A percentile compares a stretch with the other conserved stretches of the same genome.
These are phyloP conservation scores for Tremellales sp. DNA, from an alignment of 1,284 basidiomycete genomes.

Conservation along the genomic window DNA sequence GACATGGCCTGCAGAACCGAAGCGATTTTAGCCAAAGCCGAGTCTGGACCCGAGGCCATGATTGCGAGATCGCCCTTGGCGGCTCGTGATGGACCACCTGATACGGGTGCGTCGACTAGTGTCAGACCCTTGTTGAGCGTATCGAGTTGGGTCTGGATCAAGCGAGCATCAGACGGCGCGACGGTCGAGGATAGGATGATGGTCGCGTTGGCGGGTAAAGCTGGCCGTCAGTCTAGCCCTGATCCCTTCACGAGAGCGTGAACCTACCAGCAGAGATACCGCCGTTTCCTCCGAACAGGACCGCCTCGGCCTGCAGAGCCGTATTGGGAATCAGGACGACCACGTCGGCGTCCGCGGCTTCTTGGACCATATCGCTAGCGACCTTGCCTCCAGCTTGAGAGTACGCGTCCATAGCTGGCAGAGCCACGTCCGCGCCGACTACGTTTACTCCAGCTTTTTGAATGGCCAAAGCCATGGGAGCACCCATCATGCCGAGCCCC, in stretches of 20 bases:
- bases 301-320: slow-evolving; percentile 20
- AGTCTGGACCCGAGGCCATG: slow-evolving; percentile 33
- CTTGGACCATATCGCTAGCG: slow-evolving; percentile 8
- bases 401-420: slow-evolving; percentile 10
- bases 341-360: slow-evolving; percentile 15
- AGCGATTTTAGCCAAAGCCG: slow-evolving; percentile 18
- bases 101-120: slow-evolving; percentile 43
- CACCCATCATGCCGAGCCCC: slow-evolving; percentile 32
- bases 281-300: slow-evolving; percentile 21
- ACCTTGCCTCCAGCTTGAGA: slow-evolving; percentile 19
- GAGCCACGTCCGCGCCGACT: slow-evolving; percentile 14
- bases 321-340: slow-evolving; percentile 25
- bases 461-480: slow-evolving; percentile 24
- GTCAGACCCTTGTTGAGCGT: slow-evolving; percentile 13
- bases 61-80: slow-evolving; percentile 37
- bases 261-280: slow-evolving; percentile 20
- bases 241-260: not conserved
- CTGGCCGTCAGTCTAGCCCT: slow-evolving; percentile 2
- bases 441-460: slow-evolving; percentile 20
- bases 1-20: slow-evolving; percentile 32
- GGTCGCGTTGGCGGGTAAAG: slow-evolving; percentile 23
- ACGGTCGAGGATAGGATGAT: slow-evolving; percentile 46
- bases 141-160: slow-evolving; percentile 20
- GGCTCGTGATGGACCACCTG: slow-evolving; percentile 38
- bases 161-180: slow-evolving; percentile 27